Base-by-base conservation (phyloP, 371 early-diverging fungal species). In the Globomyces sp. region DNA sequence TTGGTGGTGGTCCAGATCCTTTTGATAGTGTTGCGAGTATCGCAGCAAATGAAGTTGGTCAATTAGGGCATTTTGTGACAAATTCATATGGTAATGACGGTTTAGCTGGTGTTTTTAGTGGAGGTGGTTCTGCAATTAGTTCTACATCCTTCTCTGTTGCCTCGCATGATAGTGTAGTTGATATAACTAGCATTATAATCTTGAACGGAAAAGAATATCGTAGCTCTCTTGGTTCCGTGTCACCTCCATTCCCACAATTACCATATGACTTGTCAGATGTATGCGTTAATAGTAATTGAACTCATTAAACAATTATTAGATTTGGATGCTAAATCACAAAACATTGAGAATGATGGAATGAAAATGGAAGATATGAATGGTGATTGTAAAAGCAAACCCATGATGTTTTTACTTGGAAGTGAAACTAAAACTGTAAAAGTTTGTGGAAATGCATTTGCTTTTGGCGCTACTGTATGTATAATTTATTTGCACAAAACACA, bases 31-130 rank as follows among this genome's bases (percentile, higher is more conserved):
- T 83, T 8, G 70, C 77, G 8, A 73, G 87, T 0, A 71, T 77
- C 4, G 78, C 83, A 0, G 85, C 85, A 2, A 68, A 84, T 47
- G 72, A 78, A 2, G 77, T 90, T 11, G 70, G 75, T 34, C 57
- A 47, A 37, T 57, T 36, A 8, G 42, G 34, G 43, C 11, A 8
- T 34, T 55, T 68, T 6, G 6, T n/a, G 37, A 59, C 57, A 9
- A 46, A 50, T 13, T 67, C 92, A 2, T 82, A 80, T 34, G 92
- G 92, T 4, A 93, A 93, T 76, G 82, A 84, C 52, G 92, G 91
- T 11, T 60, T 68, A 3, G 71, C 79, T 10, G 93, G 93, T 1
- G 70, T 89, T 1, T 88, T 78, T 68, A 77, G 82, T 65, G 79
- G 83, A 0, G 77, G 80, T 0, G 68, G 87, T 0, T 90, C 92